Evolutionary conservation across 441 rosid genomes (phyloP).

Genomic region (Hypseocharis bilobata): DNA sequence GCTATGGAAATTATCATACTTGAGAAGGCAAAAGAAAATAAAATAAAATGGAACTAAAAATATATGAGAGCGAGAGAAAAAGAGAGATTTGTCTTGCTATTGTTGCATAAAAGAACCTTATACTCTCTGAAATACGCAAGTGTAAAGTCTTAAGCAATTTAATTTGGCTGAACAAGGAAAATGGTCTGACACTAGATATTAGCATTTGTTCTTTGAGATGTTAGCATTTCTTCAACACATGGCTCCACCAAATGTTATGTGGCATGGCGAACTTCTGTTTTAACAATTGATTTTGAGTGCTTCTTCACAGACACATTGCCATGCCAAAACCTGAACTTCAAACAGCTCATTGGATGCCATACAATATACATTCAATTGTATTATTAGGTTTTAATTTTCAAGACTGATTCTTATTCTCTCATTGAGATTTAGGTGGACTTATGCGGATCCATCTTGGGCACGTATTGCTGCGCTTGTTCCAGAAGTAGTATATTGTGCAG

Average conservation of each 20-base stretch:
- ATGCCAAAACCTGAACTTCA: background rate
- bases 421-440: conserved; percentile 9
- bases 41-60: background rate
- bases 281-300: background rate
- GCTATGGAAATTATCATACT: background rate
- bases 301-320: background rate
- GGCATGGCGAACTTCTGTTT: background rate
- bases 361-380: background rate
- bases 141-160: background rate
- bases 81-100: background rate
- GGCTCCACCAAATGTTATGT: too few relatives aligned
- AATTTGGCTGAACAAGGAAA: background rate
- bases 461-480: conserved; percentile 34
- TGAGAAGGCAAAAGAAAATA: background rate
- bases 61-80: background rate
- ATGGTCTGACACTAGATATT: background rate
- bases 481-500: conserved; percentile 60
- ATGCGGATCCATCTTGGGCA: conserved; percentile 12
- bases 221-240: background rate
- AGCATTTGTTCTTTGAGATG: background rate
- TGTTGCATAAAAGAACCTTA: background rate
- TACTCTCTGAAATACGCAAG: background rate
- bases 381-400: background rate
- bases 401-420: background rate
- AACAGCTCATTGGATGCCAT: background rate